Conservation (phyloP, 208 protist genomes). For the Trichomonas gallinae region DNA sequence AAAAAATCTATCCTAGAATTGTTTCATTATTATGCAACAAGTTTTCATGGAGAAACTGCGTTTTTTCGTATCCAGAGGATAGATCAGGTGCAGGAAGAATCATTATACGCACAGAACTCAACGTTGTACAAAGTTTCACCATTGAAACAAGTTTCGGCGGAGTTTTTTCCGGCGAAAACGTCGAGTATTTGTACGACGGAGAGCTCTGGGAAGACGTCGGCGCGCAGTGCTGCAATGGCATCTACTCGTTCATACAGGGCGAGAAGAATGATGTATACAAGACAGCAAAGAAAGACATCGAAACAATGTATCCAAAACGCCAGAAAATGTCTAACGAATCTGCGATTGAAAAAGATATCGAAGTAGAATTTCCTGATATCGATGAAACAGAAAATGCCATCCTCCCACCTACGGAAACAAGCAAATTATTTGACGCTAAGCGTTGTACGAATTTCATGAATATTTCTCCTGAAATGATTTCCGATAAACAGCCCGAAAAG, state of each 20-base stretch:
- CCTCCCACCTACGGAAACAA: neutral
- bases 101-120: neutral
- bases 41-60: neutral
- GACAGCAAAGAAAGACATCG: neutral
- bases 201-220: neutral
- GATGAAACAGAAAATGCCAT: neutral
- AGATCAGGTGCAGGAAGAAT: neutral
- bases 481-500: neutral
- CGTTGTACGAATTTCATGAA: neutral
- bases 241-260: neutral
- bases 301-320: neutral
- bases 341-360: neutral
- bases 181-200: neutral
- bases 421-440: neutral
- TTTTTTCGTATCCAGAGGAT: neutral
- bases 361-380: neutral
- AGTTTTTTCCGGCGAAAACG: neutral
- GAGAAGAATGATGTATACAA: neutral
- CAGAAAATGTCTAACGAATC: neutral
- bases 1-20: neutral
- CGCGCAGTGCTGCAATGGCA: neutral
- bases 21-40: neutral
- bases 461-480: neutral
- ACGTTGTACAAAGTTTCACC: neutral
- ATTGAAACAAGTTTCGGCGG: neutral